Conservation (phyloP, 805 yeast genomes). For the Hermanozyma aechmeae region DNA sequence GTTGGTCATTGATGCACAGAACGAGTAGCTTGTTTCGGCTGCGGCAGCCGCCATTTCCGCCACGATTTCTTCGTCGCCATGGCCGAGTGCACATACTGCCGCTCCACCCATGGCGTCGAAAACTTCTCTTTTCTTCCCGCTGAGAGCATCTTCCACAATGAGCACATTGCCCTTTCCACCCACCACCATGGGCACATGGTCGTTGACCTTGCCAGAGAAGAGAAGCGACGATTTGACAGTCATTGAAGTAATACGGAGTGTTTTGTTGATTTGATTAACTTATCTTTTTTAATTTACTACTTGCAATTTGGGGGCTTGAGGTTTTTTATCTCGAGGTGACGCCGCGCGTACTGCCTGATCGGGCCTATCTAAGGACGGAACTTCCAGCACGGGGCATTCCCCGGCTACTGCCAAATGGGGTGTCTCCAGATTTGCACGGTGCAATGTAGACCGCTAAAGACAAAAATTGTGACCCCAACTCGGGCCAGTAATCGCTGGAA, state of each 20-base stretch:
- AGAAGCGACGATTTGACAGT: conserved; percentile 7
- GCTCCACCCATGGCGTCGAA: conserved; percentile 11
- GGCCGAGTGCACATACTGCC: conserved; percentile 10
- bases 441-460: too few species aligned
- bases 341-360: too few species aligned
- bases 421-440: too few species aligned
- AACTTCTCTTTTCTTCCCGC: conserved; percentile 5
- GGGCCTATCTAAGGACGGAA: too few species aligned
- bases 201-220: conserved; percentile 8
- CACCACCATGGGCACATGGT: conserved; percentile 9
- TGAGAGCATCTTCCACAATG: conserved; percentile 6
- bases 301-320: too few species aligned
- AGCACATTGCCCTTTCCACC: conserved; percentile 8
- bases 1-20: conserved; percentile 8
- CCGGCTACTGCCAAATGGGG: too few species aligned
- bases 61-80: conserved; percentile 8
- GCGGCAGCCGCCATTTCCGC: conserved; percentile 9
- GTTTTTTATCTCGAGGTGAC: too few species aligned
- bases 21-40: conserved; percentile 5
- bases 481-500: too few species aligned
- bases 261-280: background rate
- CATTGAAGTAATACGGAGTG: conserved; percentile 1
- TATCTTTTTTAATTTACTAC: too few species aligned
- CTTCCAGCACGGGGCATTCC: too few species aligned
- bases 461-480: too few species aligned